Evolutionary conservation across 345 rosid species (phyloP).

Genomic region (Eutrema heterophyllum): DNA sequence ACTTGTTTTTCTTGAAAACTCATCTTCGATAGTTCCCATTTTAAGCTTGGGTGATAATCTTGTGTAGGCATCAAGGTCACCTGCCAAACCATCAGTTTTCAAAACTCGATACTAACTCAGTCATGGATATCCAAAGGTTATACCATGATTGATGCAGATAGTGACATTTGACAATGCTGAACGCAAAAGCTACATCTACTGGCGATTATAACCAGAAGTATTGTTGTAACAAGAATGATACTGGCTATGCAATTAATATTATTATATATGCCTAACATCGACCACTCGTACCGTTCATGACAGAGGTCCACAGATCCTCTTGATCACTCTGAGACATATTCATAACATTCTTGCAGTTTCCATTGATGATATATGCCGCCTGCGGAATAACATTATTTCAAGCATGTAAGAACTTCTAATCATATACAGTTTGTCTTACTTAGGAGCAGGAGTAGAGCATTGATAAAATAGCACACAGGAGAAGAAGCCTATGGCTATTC

Average conservation of each 20-base stretch:
- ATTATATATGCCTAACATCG: neutral
- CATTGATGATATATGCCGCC: constrained; percentile 91
- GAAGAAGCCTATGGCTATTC: constrained; percentile 4
- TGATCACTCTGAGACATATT: constrained; percentile 94
- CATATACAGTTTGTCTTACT: neutral
- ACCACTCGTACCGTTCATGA: constrained; percentile 62
- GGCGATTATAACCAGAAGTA: neutral
- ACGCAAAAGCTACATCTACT: neutral
- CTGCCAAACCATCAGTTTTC: constrained; percentile 39
- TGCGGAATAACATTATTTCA: constrained; percentile 31
- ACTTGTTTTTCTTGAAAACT: constrained; percentile 34
- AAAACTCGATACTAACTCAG: neutral
- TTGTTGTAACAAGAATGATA: neutral
- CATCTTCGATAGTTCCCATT: constrained; percentile 68
- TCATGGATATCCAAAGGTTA: neutral
- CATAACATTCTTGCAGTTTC: constrained; percentile 96
- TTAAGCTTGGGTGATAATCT: constrained; percentile 77
- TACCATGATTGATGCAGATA: neutral
- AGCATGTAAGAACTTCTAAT: neutral
- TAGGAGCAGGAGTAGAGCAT: neutral
- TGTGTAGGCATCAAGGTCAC: constrained; percentile 68
- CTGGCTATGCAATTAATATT: neutral
- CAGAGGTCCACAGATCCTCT: constrained; percentile 75
- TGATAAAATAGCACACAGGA: neutral
- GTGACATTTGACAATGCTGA: constrained; percentile 11